Conservation (phyloP, 345 rosid genomes). For the Eutrema japonicum region DNA sequence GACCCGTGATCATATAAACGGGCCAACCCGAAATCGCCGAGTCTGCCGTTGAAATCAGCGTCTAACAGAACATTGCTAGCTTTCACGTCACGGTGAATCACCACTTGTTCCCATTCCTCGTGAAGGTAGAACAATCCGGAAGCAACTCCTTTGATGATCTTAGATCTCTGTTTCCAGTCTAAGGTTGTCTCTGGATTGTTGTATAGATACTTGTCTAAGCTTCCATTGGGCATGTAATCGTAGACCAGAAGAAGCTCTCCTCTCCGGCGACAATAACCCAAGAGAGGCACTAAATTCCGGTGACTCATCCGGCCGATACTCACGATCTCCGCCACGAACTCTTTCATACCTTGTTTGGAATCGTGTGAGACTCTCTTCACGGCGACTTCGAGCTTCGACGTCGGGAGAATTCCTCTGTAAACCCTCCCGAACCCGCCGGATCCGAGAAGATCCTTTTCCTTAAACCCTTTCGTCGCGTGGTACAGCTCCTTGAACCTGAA, state of each 20-base stretch:
- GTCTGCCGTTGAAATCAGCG: constrained; percentile 54
- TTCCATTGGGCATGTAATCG: constrained; percentile 69
- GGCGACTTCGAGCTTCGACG: constrained; percentile 53
- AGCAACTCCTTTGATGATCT: constrained; percentile 62
- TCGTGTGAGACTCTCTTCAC: constrained; percentile 70
- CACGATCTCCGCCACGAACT: constrained; percentile 63
- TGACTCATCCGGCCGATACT: constrained; percentile 64
- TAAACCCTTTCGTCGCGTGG: constrained; percentile 67
- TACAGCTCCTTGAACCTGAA: constrained; percentile 68
- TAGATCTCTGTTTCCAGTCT: constrained; percentile 59
- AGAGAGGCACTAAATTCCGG: constrained; percentile 56
- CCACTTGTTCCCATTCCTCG: constrained; percentile 72
- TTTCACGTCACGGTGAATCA: constrained; percentile 68
- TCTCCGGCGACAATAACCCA: constrained; percentile 67
- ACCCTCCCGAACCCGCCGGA: constrained; percentile 71
- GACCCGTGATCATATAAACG: constrained; percentile 62
- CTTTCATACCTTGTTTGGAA: constrained; percentile 65
- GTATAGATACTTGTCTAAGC: constrained; percentile 58
- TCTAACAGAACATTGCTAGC: constrained; percentile 68
- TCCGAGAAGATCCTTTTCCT: constrained; percentile 61
- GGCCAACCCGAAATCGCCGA: constrained; percentile 74
- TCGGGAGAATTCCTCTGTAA: constrained; percentile 59
- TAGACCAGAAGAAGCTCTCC: constrained; percentile 65
- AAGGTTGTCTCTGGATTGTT: constrained; percentile 50
- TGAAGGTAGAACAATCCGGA: constrained; percentile 61